Evolutionary conservation across 225 moss, liverwort and hornwort species (phyloP).

Genomic region (Marchantia polymorpha): DNA sequence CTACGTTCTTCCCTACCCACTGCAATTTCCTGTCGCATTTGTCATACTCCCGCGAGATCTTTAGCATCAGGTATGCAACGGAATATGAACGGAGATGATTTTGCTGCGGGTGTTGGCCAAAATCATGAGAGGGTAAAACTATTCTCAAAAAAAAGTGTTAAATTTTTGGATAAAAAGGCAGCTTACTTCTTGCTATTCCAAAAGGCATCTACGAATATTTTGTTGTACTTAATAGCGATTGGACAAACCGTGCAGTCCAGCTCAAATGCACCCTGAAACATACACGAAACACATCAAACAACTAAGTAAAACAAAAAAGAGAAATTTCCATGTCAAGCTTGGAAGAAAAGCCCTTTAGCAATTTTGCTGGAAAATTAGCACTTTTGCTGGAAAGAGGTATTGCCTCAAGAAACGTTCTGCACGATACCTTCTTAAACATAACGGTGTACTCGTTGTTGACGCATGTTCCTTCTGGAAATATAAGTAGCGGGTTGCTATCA

Average conservation of each 20-base stretch:
- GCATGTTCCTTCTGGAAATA: constrained; percentile 95
- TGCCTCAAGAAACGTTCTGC: neutral
- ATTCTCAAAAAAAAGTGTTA: neutral
- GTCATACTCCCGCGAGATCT: too few species aligned
- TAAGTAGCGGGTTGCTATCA: constrained; percentile 75
- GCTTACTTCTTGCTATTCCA: constrained; percentile 99
- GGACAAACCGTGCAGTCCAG: constrained; percentile 94
- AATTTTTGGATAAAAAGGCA: neutral
- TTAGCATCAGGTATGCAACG: too few species aligned
- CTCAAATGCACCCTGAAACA: constrained; percentile 90
- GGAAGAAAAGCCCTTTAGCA: neutral
- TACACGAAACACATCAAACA: neutral
- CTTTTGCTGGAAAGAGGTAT: neutral
- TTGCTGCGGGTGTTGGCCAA: too few species aligned
- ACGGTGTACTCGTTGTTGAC: constrained; percentile 97
- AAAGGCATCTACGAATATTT: constrained; percentile 97
- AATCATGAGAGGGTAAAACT: neutral
- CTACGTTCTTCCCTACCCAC: neutral
- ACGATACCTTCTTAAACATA: constrained; percentile 94
- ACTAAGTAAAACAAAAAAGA: neutral
- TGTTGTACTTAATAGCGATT: constrained; percentile 95
- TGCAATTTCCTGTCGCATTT: neutral
- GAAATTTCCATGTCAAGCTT: too few species aligned
- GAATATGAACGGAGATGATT: too few species aligned
- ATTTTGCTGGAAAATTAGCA: neutral